These are phyloP conservation scores for Rhinocladiella mackenziei DNA, from an alignment of 2,329 filamentous ascomycete genomes.

Conservation along the genomic window DNA sequence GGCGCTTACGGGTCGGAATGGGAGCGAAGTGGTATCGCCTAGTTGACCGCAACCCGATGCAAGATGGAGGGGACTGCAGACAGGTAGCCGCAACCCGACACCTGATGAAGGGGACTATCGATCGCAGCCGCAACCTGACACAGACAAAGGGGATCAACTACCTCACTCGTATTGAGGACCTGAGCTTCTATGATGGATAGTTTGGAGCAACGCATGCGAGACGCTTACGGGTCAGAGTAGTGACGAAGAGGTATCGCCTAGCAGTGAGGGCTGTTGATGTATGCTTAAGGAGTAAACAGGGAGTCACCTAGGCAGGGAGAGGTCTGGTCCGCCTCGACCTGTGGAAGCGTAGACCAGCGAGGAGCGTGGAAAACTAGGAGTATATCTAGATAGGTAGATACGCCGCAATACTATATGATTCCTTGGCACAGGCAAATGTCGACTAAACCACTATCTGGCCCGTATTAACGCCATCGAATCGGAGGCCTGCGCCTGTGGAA, in stretches of 20 bases:
- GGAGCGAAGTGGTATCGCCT: background rate
- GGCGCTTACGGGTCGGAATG: too few relatives aligned
- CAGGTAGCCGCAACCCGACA: background rate
- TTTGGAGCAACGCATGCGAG: too few relatives aligned
- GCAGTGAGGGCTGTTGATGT: constrained; percentile 5
- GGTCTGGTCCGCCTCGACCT: constrained; percentile 3
- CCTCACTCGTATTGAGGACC: too few relatives aligned
- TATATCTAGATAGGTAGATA: constrained; percentile 8
- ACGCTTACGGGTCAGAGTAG: constrained; percentile 6
- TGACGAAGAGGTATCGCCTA: constrained; percentile 5
- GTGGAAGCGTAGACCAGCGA: constrained; percentile 5
- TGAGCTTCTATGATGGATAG: constrained; percentile 2
- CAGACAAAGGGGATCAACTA: constrained; percentile 4
- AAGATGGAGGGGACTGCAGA: constrained; percentile 2
- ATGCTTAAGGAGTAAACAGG: constrained; percentile 6
- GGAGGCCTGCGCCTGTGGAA: too few relatives aligned
- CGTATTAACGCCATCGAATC: too few relatives aligned
- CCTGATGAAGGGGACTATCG: background rate
- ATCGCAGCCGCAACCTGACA: background rate
- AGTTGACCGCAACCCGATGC: constrained; percentile 4
- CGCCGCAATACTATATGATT: constrained; percentile 6
- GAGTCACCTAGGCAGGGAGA: constrained; percentile 2
- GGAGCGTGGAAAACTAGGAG: constrained; percentile 2
- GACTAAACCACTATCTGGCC: too few relatives aligned
- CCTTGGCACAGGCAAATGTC: too few relatives aligned